Conservation (phyloP, 352 stramenopile species). For the Phytophthora gonapodyides region DNA sequence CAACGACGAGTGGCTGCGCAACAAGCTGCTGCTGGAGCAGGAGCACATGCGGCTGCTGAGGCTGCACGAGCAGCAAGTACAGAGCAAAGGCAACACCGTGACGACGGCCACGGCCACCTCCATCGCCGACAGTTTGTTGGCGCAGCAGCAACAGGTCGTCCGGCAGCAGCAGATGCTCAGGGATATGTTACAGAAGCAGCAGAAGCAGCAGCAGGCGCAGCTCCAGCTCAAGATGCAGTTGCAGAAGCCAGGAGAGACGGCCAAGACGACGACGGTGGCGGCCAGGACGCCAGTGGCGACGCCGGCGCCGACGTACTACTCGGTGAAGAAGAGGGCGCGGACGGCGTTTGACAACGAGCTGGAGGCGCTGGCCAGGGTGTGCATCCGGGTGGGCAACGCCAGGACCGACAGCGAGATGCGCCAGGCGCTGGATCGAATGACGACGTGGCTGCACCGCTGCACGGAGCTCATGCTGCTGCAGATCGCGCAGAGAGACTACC, state of each 20-base stretch:
- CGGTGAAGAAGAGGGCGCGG: slow-evolving; percentile 48
- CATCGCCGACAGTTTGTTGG: slow-evolving; percentile 41
- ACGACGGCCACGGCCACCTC: slow-evolving; percentile 25
- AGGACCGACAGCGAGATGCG: slow-evolving; percentile 61
- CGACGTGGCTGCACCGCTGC: slow-evolving; percentile 59
- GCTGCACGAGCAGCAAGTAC: slow-evolving; percentile 41
- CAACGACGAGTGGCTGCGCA: slow-evolving; percentile 45
- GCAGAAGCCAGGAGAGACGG: slow-evolving; percentile 15
- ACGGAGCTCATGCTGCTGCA: slow-evolving; percentile 51
- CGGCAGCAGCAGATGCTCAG: slow-evolving; percentile 52
- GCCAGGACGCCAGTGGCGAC: slow-evolving; percentile 1
- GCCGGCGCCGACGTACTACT: slow-evolving; percentile 12
- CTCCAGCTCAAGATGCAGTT: slow-evolving; percentile 32
- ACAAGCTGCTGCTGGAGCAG: slow-evolving; percentile 53
- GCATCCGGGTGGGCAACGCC: slow-evolving; percentile 51
- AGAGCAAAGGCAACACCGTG: slow-evolving; percentile 19
- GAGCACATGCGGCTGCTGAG: slow-evolving; percentile 45
- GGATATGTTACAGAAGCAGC: slow-evolving; percentile 43
- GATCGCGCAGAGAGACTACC: slow-evolving; percentile 64
- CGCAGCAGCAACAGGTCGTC: slow-evolving; percentile 56
- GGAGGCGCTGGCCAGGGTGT: slow-evolving; percentile 59
- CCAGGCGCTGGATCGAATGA: slow-evolving; percentile 58
- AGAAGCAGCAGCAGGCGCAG: slow-evolving; percentile 32
- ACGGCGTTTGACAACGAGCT: slow-evolving; percentile 55
- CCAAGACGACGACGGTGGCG: slow-evolving; percentile 8